A percentile compares a stretch with the other conserved stretches of the same genome.
Evolutionary conservation across 2,329 filamentous ascomycete species (phyloP).

Genomic region (Didymosphaeria variabile): DNA sequence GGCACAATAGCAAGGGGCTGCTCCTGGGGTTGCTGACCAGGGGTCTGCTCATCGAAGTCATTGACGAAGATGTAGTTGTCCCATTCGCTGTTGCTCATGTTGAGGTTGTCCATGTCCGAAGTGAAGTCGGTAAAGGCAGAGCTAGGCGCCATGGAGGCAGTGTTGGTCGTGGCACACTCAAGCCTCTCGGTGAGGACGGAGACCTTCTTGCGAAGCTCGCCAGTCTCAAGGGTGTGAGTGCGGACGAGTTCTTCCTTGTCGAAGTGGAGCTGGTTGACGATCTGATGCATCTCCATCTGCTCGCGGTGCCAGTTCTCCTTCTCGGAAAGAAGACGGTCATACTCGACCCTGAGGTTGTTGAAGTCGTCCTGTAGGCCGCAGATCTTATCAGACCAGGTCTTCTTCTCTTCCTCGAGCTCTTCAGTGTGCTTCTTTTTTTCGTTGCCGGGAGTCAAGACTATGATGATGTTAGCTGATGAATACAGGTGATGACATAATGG

Average conservation of each 20-base stretch:
- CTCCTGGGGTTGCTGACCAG: constrained; percentile 46
- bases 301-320: constrained; percentile 76
- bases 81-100: constrained; percentile 80
- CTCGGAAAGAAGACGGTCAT: constrained; percentile 56
- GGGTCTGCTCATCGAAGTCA: constrained; percentile 66
- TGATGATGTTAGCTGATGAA: constrained; percentile 49
- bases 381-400: constrained; percentile 82
- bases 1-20: constrained; percentile 53
- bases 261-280: constrained; percentile 77
- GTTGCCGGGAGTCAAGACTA: constrained; percentile 93
- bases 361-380: constrained; percentile 81
- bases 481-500: constrained; percentile 20
- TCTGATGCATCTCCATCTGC: constrained; percentile 77
- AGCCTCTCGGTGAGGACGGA: constrained; percentile 78
- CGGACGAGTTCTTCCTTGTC: constrained; percentile 94
- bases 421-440: constrained; percentile 98
- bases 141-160: constrained; percentile 61
- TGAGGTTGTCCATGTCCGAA: constrained; percentile 82
- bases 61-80: constrained; percentile 82
- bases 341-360: constrained; percentile 70
- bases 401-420: constrained; percentile 96
- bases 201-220: constrained; percentile 92
- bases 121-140: constrained; percentile 76
- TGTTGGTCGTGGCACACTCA: constrained; percentile 62
- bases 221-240: constrained; percentile 87